Percentiles rank a stretch among this genome's conserved stretches.
These are phyloP conservation scores for Pseudozyma hubeiensis DNA, from an alignment of 1,284 basidiomycete species.

Conservation along the genomic window DNA sequence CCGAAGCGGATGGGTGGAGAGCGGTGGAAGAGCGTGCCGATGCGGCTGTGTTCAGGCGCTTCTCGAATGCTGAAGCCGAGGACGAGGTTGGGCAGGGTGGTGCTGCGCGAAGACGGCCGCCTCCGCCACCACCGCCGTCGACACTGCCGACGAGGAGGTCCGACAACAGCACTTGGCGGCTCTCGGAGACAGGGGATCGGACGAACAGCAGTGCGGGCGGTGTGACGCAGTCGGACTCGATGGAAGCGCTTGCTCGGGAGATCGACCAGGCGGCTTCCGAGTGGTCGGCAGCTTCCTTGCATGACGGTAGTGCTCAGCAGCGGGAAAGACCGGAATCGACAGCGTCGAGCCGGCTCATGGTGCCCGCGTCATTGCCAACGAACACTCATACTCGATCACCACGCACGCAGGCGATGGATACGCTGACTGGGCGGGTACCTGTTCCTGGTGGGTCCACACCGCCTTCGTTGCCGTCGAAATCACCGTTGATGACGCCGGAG, in stretches of 20 bases:
- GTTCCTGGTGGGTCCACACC: conserved; percentile 8
- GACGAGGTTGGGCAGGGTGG: neutral
- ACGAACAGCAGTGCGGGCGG: neutral
- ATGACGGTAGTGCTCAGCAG: neutral
- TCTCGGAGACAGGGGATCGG: neutral
- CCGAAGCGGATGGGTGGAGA: neutral
- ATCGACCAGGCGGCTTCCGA: conserved; percentile 29
- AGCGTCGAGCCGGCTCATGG: neutral
- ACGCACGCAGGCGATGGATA: conserved; percentile 44
- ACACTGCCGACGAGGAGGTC: conserved; percentile 9
- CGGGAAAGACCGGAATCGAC: neutral
- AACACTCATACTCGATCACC: conserved; percentile 23
- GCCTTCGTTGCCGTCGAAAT: conserved; percentile 33
- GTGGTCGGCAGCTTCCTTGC: conserved; percentile 14
- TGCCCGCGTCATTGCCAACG: neutral
- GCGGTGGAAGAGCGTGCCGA: neutral
- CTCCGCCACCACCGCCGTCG: conserved; percentile 26
- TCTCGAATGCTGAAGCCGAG: conserved; percentile 8
- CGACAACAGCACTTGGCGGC: conserved; percentile 13
- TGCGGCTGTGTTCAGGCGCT: conserved; percentile 26
- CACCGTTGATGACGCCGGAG: conserved; percentile 42
- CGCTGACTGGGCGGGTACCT: conserved; percentile 30
- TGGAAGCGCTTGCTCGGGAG: conserved; percentile 32
- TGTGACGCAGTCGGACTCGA: conserved; percentile 8
- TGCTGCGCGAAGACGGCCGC: conserved; percentile 16